phyloP scores from a whole-genome alignment of 148 eudicot species.

The Camellia japonica region DNA sequence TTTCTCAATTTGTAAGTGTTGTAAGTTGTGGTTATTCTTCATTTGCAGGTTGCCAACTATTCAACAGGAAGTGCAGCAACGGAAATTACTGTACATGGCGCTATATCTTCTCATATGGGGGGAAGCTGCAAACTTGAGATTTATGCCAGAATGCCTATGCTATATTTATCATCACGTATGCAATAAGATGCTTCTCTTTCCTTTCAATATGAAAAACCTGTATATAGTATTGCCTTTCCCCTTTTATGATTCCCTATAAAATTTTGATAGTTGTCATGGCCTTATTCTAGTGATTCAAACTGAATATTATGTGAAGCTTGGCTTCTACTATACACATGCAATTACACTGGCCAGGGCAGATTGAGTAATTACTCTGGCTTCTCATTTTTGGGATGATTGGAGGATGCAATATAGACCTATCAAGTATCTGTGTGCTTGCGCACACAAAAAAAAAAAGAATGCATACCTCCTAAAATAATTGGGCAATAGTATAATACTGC shows the following conservation, averaged over 20 bases:
- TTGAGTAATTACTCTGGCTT: too few relatives aligned
- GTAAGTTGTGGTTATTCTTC: neutral
- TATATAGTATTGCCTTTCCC: neutral
- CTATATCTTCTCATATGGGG: conserved; percentile 68
- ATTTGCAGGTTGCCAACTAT: conserved; percentile 48
- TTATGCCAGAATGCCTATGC: conserved; percentile 77
- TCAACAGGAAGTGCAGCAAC: conserved; percentile 62
- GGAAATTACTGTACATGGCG: conserved; percentile 55
- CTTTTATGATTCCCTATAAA: neutral
- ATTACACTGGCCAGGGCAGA: neutral
- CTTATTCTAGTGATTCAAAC: neutral
- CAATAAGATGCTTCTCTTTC: conserved; percentile 7
- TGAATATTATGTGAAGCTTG: neutral
- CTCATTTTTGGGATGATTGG: neutral
- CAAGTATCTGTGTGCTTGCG: neutral
- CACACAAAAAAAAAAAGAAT: neutral
- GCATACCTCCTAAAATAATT: neutral
- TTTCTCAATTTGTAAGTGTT: neutral
- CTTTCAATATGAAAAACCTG: neutral
- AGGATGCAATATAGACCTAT: neutral
- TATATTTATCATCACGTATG: conserved; percentile 87
- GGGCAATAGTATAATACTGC: neutral
- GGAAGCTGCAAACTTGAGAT: conserved; percentile 64
- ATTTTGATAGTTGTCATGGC: neutral
- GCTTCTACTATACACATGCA: neutral